Percentiles rank a stretch among this genome's conserved stretches.
These are phyloP conservation scores for Metschnikowia dekortorum DNA, from an alignment of 805 yeast species.

Conservation along the genomic window DNA sequence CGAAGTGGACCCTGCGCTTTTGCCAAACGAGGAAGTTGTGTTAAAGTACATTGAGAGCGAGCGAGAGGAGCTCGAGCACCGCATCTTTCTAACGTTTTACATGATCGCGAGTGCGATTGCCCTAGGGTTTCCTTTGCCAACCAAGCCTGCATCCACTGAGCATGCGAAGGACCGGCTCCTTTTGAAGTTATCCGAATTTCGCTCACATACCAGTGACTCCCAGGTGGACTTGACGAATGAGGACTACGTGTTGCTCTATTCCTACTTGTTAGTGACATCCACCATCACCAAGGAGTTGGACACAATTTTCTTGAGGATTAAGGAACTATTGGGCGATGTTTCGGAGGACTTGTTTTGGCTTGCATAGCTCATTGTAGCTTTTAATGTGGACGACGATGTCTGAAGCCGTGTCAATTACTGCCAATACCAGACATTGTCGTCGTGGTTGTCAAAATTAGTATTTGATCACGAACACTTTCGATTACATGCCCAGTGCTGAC, in stretches of 20 bases:
- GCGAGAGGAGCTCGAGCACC: slow-evolving; percentile 63
- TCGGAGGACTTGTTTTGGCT: slow-evolving; percentile 57
- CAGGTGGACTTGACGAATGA: slow-evolving; percentile 48
- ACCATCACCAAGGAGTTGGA: slow-evolving; percentile 64
- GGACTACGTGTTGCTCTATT: slow-evolving; percentile 72
- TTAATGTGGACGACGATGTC: no score
- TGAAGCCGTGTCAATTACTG: no score
- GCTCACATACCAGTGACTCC: slow-evolving; percentile 26
- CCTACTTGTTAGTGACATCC: slow-evolving; percentile 68
- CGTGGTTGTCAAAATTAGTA: no score
- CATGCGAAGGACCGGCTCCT: slow-evolving; percentile 69
- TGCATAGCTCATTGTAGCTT: slow-evolving; percentile 17
- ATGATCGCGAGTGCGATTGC: slow-evolving; percentile 73
- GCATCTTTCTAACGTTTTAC: slow-evolving; percentile 72
- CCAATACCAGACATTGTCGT: no score
- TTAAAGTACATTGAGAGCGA: slow-evolving; percentile 52
- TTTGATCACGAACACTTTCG: no score
- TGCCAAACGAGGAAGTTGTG: slow-evolving; percentile 51
- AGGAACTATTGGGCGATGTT: slow-evolving; percentile 60
- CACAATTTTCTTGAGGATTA: slow-evolving; percentile 49
- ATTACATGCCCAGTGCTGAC: no score
- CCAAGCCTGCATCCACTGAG: slow-evolving; percentile 70
- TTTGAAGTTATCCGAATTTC: slow-evolving; percentile 56
- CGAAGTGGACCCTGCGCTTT: slow-evolving; percentile 53
- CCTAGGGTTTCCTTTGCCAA: slow-evolving; percentile 73